These are phyloP conservation scores for Elaeis guineensis DNA, from an alignment of 176 grass and related monocot species.

Conservation along the genomic window DNA sequence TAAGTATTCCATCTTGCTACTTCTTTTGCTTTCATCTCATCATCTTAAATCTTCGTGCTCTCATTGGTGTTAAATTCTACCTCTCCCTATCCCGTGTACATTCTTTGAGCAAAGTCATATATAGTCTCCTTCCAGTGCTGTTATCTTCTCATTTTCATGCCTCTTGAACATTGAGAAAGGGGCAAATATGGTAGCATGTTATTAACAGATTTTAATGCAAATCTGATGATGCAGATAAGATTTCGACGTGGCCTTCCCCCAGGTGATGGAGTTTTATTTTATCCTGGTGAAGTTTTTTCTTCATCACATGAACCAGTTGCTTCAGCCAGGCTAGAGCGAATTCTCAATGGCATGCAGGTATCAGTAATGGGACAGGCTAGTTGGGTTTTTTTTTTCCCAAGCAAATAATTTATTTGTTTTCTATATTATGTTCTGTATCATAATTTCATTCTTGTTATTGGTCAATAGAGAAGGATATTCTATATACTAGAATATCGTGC, in stretches of 20 bases:
- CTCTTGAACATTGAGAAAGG: no score
- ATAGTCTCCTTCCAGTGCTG: no score
- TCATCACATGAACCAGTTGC: constrained; percentile 80
- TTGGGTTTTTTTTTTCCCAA: background rate
- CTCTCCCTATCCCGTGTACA: no score
- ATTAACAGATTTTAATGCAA: background rate
- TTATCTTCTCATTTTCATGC: no score
- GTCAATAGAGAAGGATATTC: no score
- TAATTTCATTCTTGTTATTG: background rate
- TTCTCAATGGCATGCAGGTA: constrained; percentile 99
- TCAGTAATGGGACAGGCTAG: constrained; percentile 2
- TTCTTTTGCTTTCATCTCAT: background rate
- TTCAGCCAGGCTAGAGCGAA: constrained; percentile 74
- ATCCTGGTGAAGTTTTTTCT: constrained; percentile 96
- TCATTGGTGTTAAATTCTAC: no score
- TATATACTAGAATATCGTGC: no score
- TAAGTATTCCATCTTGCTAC: no score
- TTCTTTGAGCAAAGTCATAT: no score
- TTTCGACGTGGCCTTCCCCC: constrained; percentile 93
- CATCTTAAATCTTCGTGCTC: background rate
- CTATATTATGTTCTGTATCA: background rate
- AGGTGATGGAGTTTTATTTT: constrained; percentile 88
- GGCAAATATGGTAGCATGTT: background rate
- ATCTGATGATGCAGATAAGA: constrained; percentile 41
- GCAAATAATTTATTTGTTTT: background rate